Percentiles rank a stretch among this genome's conserved stretches.
These are phyloP conservation scores for Dactylellina drechsleri DNA, from an alignment of 2,329 filamentous ascomycete species.

Conservation along the genomic window DNA sequence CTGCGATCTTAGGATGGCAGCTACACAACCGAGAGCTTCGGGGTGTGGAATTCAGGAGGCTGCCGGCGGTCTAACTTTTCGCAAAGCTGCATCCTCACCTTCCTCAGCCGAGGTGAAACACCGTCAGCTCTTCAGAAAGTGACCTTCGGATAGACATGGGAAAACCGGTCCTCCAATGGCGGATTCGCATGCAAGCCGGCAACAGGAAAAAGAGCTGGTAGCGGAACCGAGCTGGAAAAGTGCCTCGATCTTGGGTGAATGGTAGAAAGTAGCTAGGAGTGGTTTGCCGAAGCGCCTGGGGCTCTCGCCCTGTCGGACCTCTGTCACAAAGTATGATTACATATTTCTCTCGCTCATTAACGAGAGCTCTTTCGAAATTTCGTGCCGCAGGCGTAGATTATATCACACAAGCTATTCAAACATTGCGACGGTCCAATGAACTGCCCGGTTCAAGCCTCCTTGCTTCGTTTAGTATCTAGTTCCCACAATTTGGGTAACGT, in stretches of 20 bases:
- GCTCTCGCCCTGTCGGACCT: slow-evolving; percentile 52
- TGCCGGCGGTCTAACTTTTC: slow-evolving; percentile 15
- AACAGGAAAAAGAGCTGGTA: slow-evolving; percentile 11
- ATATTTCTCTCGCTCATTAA: slow-evolving; percentile 1
- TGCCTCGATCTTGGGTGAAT: slow-evolving; percentile 31
- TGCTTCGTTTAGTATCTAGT: background rate
- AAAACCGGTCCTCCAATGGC: slow-evolving; percentile 29
- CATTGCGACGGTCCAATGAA: slow-evolving; percentile 23
- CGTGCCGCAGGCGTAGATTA: slow-evolving; percentile 5
- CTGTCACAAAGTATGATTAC: slow-evolving; percentile 34
- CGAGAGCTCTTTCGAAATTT: slow-evolving; percentile 21
- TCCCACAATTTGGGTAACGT: slow-evolving; percentile 33
- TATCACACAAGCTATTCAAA: slow-evolving; percentile 21
- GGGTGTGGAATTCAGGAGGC: background rate
- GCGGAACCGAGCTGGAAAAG: slow-evolving; percentile 39
- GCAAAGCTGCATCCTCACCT: slow-evolving; percentile 39
- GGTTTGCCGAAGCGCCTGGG: slow-evolving; percentile 31
- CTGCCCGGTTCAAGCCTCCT: background rate
- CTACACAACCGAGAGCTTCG: slow-evolving; percentile 4
- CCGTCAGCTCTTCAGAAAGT: slow-evolving; percentile 38
- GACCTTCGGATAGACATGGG: slow-evolving; percentile 41
- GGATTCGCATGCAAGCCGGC: slow-evolving; percentile 32
- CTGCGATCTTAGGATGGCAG: background rate
- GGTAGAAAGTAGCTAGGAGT: background rate
- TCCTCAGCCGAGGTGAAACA: slow-evolving; percentile 48